Base-by-base conservation (phyloP, 495 filamentous ascomycete genomes). In the Bryoglossum gracile region DNA sequence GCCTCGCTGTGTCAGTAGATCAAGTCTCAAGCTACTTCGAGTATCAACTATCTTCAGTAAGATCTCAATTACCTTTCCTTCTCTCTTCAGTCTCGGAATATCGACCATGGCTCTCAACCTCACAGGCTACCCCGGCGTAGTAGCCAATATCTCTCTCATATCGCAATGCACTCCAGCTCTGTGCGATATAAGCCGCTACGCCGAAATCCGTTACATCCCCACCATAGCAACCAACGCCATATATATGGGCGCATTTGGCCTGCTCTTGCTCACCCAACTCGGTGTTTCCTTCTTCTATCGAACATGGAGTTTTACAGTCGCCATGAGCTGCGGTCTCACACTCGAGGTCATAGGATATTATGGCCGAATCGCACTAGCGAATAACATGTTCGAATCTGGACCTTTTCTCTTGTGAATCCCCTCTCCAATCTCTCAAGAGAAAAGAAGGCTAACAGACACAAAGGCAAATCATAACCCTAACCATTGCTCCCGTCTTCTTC, bases 401-500 rank as follows among this genome's bases (percentile, higher is more conserved):
- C 41, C 43, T 4, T 72, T 70, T 49, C 55, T 74, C 14, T 53
- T 67, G 36, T 55, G 38, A 39, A 46, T 43, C 14, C 17, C n/a
- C 3, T 5, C 10, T 37, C 9, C 13, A n/a, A 16, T 16, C 21
- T 33, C 16, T 26, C 22, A 10, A 13, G n/a, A 3, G 11, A n/a
- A 40, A n/a, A 39, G 4, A n/a, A 21, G 30, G 19, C 25, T 47
- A 14, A 54, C 9, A 4, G 46, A 1, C 4, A 36, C 37, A 10
- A 14, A 56, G 53, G 3, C 30, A 56, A 28, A 42, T 56, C 43
- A 51, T 51, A 18, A 67, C 62, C 52, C 22, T 85, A 9, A 84
- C 81, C 22, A 74, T 86, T 46, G 82, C 64, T 6, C 82, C 82
- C 4, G 77, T 77, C 46, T 83, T 85, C 63, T 57, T 85, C 33